phyloP scores from a whole-genome alignment of 139 green algal genomes.

The Chlamydomonas schloesseri region DNA sequence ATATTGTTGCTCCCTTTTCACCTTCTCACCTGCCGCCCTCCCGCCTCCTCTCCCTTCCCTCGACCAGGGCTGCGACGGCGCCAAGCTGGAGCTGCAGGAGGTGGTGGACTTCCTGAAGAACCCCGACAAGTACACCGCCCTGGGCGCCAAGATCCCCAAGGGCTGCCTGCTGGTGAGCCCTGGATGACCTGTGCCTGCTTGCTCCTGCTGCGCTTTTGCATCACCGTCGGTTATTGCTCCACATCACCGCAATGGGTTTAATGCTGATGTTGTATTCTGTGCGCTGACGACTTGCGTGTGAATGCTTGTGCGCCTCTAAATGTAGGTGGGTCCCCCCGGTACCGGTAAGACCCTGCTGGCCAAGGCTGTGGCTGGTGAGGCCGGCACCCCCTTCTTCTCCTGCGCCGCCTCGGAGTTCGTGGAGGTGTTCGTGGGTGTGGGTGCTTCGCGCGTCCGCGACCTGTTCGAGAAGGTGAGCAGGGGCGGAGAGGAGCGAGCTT shows the following conservation, averaged over 20 bases:
- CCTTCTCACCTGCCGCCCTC: too few relatives aligned
- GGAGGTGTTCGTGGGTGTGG: constrained; percentile 99
- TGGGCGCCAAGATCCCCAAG: constrained; percentile 99
- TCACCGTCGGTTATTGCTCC: too few relatives aligned
- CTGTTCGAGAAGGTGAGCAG: constrained; percentile 95
- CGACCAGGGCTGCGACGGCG: constrained; percentile 93
- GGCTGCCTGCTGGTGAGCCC: constrained; percentile 78
- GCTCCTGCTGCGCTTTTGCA: too few relatives aligned
- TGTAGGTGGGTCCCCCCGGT: constrained; percentile 84
- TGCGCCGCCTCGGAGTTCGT: constrained; percentile 99
- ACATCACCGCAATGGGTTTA: too few relatives aligned
- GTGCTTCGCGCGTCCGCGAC: constrained; percentile 95
- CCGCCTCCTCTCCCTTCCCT: too few relatives aligned
- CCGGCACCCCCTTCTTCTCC: constrained; percentile 97
- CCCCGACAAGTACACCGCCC: constrained; percentile 98
- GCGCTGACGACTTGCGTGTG: too few relatives aligned
- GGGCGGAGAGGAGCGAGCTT: too few relatives aligned
- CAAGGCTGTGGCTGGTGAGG: constrained; percentile 98
- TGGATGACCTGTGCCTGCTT: too few relatives aligned
- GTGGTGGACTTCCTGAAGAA: constrained; percentile 99
- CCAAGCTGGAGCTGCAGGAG: constrained; percentile 96
- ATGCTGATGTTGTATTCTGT: too few relatives aligned
- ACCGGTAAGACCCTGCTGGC: constrained; percentile 98
- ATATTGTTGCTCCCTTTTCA: too few relatives aligned
- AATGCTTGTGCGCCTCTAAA: too few relatives aligned